Conservation (phyloP, 2,329 filamentous ascomycete species). For the Talaromyces sp. region DNA sequence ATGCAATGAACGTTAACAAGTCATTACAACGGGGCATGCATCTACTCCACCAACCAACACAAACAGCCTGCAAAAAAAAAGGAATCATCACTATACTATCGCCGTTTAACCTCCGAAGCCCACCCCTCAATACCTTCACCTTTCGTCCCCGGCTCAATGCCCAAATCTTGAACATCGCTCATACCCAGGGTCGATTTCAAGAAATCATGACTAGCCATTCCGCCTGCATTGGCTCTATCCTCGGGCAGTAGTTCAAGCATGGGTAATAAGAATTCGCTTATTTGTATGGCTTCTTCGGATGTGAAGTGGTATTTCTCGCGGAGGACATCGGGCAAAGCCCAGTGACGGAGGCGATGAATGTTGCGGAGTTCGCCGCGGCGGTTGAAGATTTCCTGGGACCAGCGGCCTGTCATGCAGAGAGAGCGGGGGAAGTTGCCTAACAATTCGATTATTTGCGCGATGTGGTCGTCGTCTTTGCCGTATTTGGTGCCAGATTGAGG, state of each 20-base stretch:
- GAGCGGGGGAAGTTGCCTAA: constrained; percentile 91
- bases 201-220: constrained; percentile 84
- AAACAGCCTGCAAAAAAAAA: background rate
- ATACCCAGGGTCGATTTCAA: constrained; percentile 84
- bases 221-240: constrained; percentile 88
- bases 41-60: background rate
- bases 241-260: constrained; percentile 90
- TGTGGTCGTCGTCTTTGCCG: constrained; percentile 98
- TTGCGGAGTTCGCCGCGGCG: constrained; percentile 94
- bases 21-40: constrained; percentile 6
- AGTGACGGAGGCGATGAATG: constrained; percentile 93
- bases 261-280: constrained; percentile 78
- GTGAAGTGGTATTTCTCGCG: constrained; percentile 96
- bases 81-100: constrained; percentile 62
- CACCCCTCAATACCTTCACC: constrained; percentile 94
- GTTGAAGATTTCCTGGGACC: constrained; percentile 98
- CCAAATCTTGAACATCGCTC: constrained; percentile 67
- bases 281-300: constrained; percentile 72
- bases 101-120: constrained; percentile 82
- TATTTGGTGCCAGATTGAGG: constrained; percentile 98
- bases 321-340: constrained; percentile 89
- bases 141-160: constrained; percentile 72
- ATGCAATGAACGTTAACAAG: background rate
- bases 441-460: constrained; percentile 96
- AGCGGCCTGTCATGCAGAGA: constrained; percentile 87